Conservation (phyloP, 176 grass and related monocot species). For the Chrysopogon serrulatus region DNA sequence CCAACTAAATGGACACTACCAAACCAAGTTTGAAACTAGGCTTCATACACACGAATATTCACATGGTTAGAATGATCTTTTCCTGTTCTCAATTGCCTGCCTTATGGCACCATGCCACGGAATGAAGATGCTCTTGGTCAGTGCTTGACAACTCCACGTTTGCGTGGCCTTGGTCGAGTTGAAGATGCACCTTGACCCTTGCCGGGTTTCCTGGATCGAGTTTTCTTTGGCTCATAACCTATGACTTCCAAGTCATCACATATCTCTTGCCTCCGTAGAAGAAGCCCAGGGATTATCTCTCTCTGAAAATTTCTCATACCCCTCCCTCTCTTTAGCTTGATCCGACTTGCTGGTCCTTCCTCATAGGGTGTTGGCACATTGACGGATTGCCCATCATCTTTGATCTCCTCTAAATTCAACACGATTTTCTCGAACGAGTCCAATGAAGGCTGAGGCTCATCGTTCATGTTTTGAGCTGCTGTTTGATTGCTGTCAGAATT, state of each 20-base stretch:
- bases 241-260: slow-evolving; percentile 81
- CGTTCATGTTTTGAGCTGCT: background rate
- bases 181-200: slow-evolving; percentile 12
- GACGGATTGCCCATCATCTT: slow-evolving; percentile 53
- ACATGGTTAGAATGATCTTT: slow-evolving; percentile 18
- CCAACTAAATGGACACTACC: background rate
- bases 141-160: slow-evolving; percentile 3
- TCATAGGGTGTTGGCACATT: slow-evolving; percentile 23
- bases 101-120: background rate
- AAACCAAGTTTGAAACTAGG: slow-evolving; percentile 2
- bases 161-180: background rate
- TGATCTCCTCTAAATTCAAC: slow-evolving; percentile 57
- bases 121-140: slow-evolving; percentile 11
- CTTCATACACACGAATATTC: slow-evolving; percentile 28
- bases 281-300: slow-evolving; percentile 80
- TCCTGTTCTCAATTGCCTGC: background rate
- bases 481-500: slow-evolving; percentile 15
- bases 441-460: slow-evolving; percentile 32
- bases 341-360: slow-evolving; percentile 32
- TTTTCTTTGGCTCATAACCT: slow-evolving; percentile 68
- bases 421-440: slow-evolving; percentile 69
- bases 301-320: slow-evolving; percentile 81
- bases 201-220: slow-evolving; percentile 37
- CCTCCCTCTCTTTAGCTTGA: slow-evolving; percentile 80
- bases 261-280: slow-evolving; percentile 79